Base-by-base conservation (phyloP, 768 basidiomycete species). In the Rhizopogon rudus region DNA sequence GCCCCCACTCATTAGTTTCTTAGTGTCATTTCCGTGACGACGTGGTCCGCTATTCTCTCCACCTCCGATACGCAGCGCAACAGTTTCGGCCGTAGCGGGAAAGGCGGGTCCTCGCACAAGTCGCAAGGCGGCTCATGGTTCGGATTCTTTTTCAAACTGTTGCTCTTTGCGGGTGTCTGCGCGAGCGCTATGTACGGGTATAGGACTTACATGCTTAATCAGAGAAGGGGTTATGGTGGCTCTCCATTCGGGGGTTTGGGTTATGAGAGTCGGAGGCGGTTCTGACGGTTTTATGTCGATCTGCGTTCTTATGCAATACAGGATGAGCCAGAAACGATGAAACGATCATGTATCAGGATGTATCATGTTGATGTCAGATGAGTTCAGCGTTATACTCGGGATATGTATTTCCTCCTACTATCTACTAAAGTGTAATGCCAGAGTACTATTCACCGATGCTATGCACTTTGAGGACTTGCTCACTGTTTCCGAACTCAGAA, bases 21-120 rank as follows among this genome's bases (percentile, higher is more conserved):
- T 63, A 96, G 93, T 65, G 86, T 96, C 68, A 82, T 97, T 63
- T 84, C 89, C 33, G 80, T 97, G 43, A 81, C 86, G 40, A 81
- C 86, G 14, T 83, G 82, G 62, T 88, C 93, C 20, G 86, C 88
- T 13, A 75, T 91, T 55, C 78, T 90, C 52, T 82, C 84, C 13
- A 70, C 72, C 40, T 63, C 74, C 13, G 77, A 77, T 54, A 65
- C 69, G 16, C 78, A 70, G 6, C 77, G 76, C 42, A 67, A 82
- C 69, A 79, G 60, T 71, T 81, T 60, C 51, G 54, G 52, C 43
- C 57, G 63, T 43, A 33, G 48, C 13, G 31, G 17, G 7, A 49
- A 37, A 20, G 56, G 56, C 51, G 2, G 60, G 20, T 60, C 60
- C 13, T 22, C 61, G 17, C 25, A 57, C 13, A 63, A 39, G 3